Evolutionary conservation across 495 filamentous ascomycete species (phyloP), one percentile per base, ranked within the genome.

Genomic region (Penicillium egyptiacum): DNA sequence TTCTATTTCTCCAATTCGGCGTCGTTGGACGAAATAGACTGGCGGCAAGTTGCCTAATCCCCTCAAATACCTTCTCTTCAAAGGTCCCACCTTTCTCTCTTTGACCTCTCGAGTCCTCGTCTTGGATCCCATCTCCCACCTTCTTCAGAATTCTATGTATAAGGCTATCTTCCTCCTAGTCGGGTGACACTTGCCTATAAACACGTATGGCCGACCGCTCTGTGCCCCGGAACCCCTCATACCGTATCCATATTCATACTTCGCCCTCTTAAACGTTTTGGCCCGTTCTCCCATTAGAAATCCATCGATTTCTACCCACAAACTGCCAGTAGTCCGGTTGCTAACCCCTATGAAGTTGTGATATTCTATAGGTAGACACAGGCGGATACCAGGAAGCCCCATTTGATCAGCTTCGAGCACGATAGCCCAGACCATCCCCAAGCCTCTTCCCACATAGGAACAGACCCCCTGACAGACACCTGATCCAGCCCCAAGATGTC

Each of bases 121-220:
- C 20, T n/a, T n/a, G 7, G 17, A n/a, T 53, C 23, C 5, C 40
- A 16, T 22, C 12, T 35, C 28, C 22, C 9, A 14, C 43, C 2
- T 44, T 47, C 14, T 46, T 6, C 23, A n/a, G 17, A 16, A 11
- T 43, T 26, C 14, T 41, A 12, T 47, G 45, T 48, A 48, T 40
- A 28, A 25, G 22, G 20, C 7, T 25, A 40, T 26, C 16, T 22
- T 14, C 16, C 9, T 25, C 16, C 16, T 2, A 26, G 26, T 26
- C 4, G 20, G 39, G 17, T 47, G 11, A 39, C 23, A 55, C 10
- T 26, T 40, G 12, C 17, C 45, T 31, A 33, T 55, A 30, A 39
- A 45, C 42, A 52, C 31, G 56, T 56, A 59, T 56, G 60, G 46
- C 60, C 51, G 60, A 55, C 60, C 60, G 56, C 33, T 58, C 12